Evolutionary conservation across 805 yeast genomes (phyloP), one percentile per base, ranked within the genome.

Genomic region (Candida sonorensis): DNA sequence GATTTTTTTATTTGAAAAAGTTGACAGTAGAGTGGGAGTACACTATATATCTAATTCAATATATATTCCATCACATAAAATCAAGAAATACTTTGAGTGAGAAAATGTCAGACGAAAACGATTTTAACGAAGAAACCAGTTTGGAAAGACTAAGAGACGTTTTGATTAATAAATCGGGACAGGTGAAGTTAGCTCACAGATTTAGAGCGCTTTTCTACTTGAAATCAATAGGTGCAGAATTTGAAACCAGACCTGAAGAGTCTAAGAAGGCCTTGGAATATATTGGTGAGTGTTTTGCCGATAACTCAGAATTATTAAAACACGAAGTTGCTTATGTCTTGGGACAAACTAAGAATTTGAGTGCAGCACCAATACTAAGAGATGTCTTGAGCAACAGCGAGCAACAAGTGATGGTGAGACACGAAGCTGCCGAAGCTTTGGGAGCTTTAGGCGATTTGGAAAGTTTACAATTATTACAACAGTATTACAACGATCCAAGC

Each of bases 371-470:
- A 30, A 68, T 76, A 30, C 69, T 92, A 39, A 72, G 85, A 56
- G 68, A 69, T 7, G 95, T 86, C 15, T 69, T 92, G 48, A 60
- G 62, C 30, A 77, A 80, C 55, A 51, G 55, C 16, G 44, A 65
- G 11, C 97, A 90, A 64, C 92, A 83, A 54, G 68, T 83, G 39
- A 92, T 92, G 97, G 99, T 92, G 23, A 81, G 99, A 59, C 99
- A 92, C 59, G 99, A 92, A 61, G 98, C 98, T 12, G 98, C 98
- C 7, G 99, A 92, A 62, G 98, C 97, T 26, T 68, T 92, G 34
- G 99, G 98, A 40, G 98, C 98, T 27, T 67, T 92, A 32, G 95
- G 95, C 29, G 95, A 87, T 57, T 58, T 61, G 25, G 80, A 73
- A 5, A 81, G 94, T 10, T 57, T 92, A 35, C 72, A 66, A 1